Conservation (phyloP, 768 basidiomycete genomes). For the Amanita brunnescens region DNA sequence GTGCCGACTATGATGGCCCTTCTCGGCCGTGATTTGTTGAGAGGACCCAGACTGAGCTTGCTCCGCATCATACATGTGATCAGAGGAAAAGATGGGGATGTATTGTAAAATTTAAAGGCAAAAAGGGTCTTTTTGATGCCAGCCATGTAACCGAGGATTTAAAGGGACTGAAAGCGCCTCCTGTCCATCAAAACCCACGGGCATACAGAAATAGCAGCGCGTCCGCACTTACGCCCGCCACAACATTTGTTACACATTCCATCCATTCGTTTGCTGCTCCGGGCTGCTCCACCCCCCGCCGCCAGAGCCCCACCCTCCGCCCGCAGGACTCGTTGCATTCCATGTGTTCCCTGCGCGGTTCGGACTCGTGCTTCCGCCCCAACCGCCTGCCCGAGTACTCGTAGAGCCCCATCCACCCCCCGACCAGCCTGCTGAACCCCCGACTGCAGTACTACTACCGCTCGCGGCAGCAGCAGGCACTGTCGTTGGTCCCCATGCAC, state of each 20-base stretch:
- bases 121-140: too few species aligned
- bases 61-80: background rate
- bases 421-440: constrained; percentile 12
- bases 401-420: constrained; percentile 5
- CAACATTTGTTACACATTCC: constrained; percentile 45
- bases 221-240: too few species aligned
- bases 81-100: background rate
- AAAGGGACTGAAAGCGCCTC: background rate
- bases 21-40: background rate
- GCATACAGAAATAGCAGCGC: background rate
- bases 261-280: constrained; percentile 42
- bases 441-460: constrained; percentile 16
- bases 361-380: constrained; percentile 23
- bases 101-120: too few species aligned
- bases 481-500: constrained; percentile 9
- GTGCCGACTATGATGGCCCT: constrained; percentile 14
- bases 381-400: constrained; percentile 22
- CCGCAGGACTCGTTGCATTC: constrained; percentile 7
- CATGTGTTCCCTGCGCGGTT: background rate
- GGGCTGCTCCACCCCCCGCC: constrained; percentile 43
- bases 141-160: background rate
- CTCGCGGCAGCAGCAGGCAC: constrained; percentile 20
- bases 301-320: constrained; percentile 12
- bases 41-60: background rate
- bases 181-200: background rate